phyloP scores from a whole-genome alignment of 1,284 basidiomycete species.

The Pyrrhoderma lamaoense region DNA sequence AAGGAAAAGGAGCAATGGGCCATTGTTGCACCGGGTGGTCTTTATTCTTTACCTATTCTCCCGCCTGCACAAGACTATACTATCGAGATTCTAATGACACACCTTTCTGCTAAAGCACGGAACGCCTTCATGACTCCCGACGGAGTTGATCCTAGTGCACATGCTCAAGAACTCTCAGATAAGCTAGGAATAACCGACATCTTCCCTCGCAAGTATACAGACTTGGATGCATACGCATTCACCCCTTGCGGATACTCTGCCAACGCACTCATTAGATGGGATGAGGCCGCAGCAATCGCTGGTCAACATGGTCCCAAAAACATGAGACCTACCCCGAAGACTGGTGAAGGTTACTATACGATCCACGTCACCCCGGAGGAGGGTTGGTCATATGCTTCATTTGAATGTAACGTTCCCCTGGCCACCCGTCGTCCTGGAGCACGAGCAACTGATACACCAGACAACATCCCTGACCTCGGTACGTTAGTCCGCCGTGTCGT shows the following conservation, averaged over 20 bases:
- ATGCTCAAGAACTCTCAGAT: slow-evolving; percentile 64
- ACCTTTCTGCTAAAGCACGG: slow-evolving; percentile 73
- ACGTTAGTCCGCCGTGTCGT: slow-evolving; percentile 85
- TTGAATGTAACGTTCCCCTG: slow-evolving; percentile 97
- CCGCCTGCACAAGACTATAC: slow-evolving; percentile 69
- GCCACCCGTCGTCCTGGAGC: slow-evolving; percentile 23
- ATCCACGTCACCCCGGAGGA: slow-evolving; percentile 98
- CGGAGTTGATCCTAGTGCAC: slow-evolving; percentile 31
- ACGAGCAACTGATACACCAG: slow-evolving; percentile 29
- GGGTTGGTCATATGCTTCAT: slow-evolving; percentile 95
- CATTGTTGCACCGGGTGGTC: slow-evolving; percentile 17
- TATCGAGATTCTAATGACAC: slow-evolving; percentile 98
- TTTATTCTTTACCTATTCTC: slow-evolving; percentile 21
- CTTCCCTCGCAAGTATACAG: slow-evolving; percentile 73
- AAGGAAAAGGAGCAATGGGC: slow-evolving; percentile 18
- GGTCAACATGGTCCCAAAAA: background rate
- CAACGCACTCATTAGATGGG: slow-evolving; percentile 82
- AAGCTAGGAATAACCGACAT: slow-evolving; percentile 79
- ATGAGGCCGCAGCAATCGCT: background rate
- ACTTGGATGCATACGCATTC: slow-evolving; percentile 91
- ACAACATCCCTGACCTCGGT: slow-evolving; percentile 63
- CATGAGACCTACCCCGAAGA: background rate
- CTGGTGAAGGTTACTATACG: slow-evolving; percentile 89
- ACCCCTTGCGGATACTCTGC: slow-evolving; percentile 95
- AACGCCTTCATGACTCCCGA: slow-evolving; percentile 68